Percentiles rank a stretch among this genome's conserved stretches.
These are phyloP conservation scores for Erigeron canadensis DNA, from an alignment of 129 eudicot genomes.

Conservation along the genomic window DNA sequence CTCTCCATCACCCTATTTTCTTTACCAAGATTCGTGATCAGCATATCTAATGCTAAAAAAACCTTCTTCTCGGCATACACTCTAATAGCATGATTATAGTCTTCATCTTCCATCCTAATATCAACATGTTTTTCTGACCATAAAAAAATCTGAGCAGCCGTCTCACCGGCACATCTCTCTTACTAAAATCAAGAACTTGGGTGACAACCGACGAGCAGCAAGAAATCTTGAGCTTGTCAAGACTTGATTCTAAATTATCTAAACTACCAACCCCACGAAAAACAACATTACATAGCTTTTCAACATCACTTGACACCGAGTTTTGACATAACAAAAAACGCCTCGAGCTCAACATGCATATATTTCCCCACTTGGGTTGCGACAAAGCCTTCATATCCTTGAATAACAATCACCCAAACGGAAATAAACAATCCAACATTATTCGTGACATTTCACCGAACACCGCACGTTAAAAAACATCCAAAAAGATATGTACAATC, in stretches of 20 bases:
- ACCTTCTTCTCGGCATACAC: conserved; percentile 57
- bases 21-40: conserved; percentile 49
- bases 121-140: conserved; percentile 52
- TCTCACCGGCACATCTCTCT: conserved; percentile 51
- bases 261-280: conserved; percentile 47
- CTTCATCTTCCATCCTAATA: conserved; percentile 32
- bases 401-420: neutral
- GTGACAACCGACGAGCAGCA: conserved; percentile 40
- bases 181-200: conserved; percentile 52
- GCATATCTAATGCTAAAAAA: conserved; percentile 42
- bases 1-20: conserved; percentile 49
- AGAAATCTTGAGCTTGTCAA: conserved; percentile 29
- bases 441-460: conserved; percentile 43
- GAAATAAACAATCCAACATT: neutral
- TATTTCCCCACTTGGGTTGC: conserved; percentile 22
- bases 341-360: conserved; percentile 18
- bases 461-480: conserved; percentile 15
- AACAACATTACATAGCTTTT: conserved; percentile 41
- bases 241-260: conserved; percentile 54
- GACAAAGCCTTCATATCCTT: conserved; percentile 19
- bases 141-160: conserved; percentile 60
- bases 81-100: conserved; percentile 54
- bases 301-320: conserved; percentile 34
- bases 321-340: conserved; percentile 8
- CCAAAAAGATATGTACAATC: neutral